Conservation (phyloP, 2,329 filamentous ascomycete genomes). For the Colletotrichum sp. region DNA sequence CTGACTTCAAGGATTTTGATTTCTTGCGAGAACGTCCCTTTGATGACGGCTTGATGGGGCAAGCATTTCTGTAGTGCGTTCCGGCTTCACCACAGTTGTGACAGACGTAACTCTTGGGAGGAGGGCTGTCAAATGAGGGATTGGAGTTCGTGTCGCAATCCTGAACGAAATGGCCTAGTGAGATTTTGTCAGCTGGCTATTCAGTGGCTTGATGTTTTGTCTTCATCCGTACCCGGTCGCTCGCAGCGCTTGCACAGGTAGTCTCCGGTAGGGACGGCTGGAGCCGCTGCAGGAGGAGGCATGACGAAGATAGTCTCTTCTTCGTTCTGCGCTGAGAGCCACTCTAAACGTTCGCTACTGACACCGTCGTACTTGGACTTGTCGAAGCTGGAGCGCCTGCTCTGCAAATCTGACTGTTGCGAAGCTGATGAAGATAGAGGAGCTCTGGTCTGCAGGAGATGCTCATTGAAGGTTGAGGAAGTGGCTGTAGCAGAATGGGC, state of each 20-base stretch:
- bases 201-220: neutral
- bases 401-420: neutral
- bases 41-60: neutral
- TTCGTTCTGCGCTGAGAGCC: neutral
- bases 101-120: slow-evolving; percentile 21
- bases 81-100: slow-evolving; percentile 18
- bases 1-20: neutral
- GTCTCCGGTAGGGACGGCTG: neutral
- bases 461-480: neutral
- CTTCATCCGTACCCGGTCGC: neutral
- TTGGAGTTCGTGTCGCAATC: slow-evolving; percentile 19
- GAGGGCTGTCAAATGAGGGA: neutral
- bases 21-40: neutral
- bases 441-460: neutral
- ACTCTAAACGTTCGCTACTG: neutral
- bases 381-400: neutral
- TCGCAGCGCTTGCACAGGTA: slow-evolving; percentile 18
- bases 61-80: slow-evolving; percentile 20
- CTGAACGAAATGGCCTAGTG: slow-evolving; percentile 23
- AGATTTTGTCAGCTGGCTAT: neutral
- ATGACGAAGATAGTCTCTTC: neutral
- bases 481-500: neutral
- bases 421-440: neutral
- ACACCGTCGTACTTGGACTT: neutral
- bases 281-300: neutral